Base-by-base conservation (phyloP, 495 filamentous ascomycete genomes). In the Oidiodendron maius region DNA sequence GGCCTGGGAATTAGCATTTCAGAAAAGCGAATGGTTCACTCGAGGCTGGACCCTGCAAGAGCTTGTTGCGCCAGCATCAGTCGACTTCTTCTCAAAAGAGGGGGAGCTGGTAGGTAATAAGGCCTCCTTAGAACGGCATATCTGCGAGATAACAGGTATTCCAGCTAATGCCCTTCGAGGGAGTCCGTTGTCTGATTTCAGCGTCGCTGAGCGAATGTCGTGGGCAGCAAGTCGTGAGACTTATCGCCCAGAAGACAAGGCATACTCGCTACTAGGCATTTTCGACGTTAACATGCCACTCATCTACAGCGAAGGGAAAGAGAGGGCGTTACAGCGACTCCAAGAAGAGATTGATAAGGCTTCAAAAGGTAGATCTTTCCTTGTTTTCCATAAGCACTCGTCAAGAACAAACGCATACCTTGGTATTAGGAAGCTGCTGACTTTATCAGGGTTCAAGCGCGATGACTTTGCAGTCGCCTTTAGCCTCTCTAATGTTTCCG, bases 171-270 rank as follows among this genome's bases (percentile, higher is more conserved):
- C n/a, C n/a, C n/a, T n/a, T n/a, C n/a, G n/a, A n/a, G n/a, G n/a
- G n/a, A n/a, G n/a, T 24, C 41, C 41, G 18, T 24, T 35, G 16
- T 6, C 12, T 26, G 20, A 26, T 26, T 44, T 44, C 41, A 16
- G 37, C 25, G 36, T 57, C 1, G 52, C 57, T 70, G 24, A 40
- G 10, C 3, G 37, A n/a, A n/a, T n/a, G n/a, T 60, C 53, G 36
- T 46, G 48, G 30, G 37, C 58, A 42, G 66, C 65, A 39, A 43
- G 49, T 15, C 63, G n/a, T n/a, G n/a, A n/a, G n/a, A n/a, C n/a
- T n/a, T n/a, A n/a, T n/a, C n/a, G n/a, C 15, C n/a, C n/a, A n/a
- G n/a, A n/a, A n/a, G n/a, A n/a, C n/a, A n/a, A n/a, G n/a, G n/a
- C n/a, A n/a, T n/a, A n/a, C n/a, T n/a, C n/a, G n/a, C n/a, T n/a